Percentiles rank a stretch among this genome's conserved stretches.
Conservation (phyloP, 148 eudicot genomes). For the Agrostemma githago region DNA sequence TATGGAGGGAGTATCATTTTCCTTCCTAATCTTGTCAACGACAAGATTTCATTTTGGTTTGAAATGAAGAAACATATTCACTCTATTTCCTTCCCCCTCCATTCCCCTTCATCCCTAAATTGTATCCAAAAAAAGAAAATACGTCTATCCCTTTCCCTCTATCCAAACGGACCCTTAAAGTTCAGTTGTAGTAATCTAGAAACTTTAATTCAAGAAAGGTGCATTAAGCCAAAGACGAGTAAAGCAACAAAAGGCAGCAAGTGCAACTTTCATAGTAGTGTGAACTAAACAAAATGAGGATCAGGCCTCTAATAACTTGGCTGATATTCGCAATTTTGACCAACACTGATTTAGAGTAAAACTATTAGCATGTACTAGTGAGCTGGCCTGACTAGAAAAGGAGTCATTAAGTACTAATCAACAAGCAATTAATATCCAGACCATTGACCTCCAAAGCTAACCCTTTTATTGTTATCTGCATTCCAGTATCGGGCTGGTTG, state of each 20-base stretch:
- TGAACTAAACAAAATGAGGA: not conserved
- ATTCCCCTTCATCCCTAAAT: too few relatives aligned
- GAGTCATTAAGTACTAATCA: not conserved
- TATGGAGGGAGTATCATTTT: too few relatives aligned
- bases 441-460: slow-evolving; percentile 30
- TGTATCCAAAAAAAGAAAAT: too few relatives aligned
- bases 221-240: not conserved
- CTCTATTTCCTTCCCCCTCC: too few relatives aligned
- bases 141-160: too few relatives aligned
- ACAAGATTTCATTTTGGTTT: too few relatives aligned
- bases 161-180: not conserved
- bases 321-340: not conserved
- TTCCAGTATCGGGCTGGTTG: slow-evolving; percentile 35
- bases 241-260: not conserved
- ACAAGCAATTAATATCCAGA: slow-evolving; percentile 10
- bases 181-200: not conserved
- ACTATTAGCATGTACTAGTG: not conserved
- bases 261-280: not conserved
- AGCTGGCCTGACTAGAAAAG: not conserved
- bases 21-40: too few relatives aligned
- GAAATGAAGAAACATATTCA: too few relatives aligned
- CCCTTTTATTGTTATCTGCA: slow-evolving; percentile 34
- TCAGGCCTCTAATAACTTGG: not conserved
- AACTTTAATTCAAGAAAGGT: not conserved
- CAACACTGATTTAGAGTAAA: not conserved